These are phyloP conservation scores for Pythium coloratum DNA, from an alignment of 352 stramenopile genomes.

Conservation along the genomic window DNA sequence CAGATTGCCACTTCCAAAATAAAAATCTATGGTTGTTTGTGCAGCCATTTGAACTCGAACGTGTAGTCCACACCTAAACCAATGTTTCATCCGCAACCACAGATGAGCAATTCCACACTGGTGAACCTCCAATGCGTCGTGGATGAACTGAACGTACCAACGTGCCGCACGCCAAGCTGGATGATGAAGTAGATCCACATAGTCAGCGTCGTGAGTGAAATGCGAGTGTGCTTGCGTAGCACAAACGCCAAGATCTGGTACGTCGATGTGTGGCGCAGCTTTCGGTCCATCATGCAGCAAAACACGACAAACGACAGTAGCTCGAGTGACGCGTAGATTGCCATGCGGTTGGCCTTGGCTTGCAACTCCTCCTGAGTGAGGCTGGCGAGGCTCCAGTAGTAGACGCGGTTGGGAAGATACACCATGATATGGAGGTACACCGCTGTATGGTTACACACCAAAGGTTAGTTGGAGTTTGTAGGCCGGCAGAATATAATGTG, in stretches of 20 bases:
- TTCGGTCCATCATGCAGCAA: not conserved
- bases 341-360: not conserved
- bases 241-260: conserved; percentile 32
- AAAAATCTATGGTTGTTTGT: no score
- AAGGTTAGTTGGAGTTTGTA: no score
- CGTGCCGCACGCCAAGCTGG: conserved; percentile 12
- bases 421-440: not conserved
- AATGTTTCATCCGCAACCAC: not conserved
- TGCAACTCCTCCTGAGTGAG: conserved; percentile 1
- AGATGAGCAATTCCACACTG: no score
- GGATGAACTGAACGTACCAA: not conserved
- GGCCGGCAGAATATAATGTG: no score
- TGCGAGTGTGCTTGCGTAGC: conserved; percentile 28
- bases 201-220: conserved; percentile 15
- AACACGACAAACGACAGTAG: conserved; percentile 1
- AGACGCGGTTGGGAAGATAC: conserved; percentile 8
- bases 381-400: conserved; percentile 9
- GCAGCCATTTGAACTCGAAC: conserved; percentile 20
- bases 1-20: no score
- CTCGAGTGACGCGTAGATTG: not conserved
- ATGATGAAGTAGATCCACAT: conserved; percentile 24
- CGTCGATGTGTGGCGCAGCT: not conserved
- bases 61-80: conserved; percentile 1
- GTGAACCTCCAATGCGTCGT: no score
- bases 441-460: not conserved